Percentiles rank a stretch among this genome's conserved stretches.
Conservation (phyloP, 31 red algal species). For the Odonthalia washingtoniensis region DNA sequence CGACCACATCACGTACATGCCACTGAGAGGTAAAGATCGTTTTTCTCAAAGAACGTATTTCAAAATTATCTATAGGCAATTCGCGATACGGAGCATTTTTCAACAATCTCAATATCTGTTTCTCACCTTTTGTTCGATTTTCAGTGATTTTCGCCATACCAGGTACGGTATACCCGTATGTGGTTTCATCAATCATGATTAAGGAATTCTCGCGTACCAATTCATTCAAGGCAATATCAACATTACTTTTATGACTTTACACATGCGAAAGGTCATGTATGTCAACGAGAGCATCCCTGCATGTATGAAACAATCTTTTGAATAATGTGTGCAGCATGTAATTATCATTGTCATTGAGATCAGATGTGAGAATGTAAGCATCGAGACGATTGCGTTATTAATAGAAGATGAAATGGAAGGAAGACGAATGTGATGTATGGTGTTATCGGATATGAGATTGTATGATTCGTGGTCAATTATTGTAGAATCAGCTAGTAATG, state of each 20-base stretch:
- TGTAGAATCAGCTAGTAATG: slow-evolving; percentile 40
- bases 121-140: slow-evolving; percentile 31
- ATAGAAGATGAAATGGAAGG: too few species aligned
- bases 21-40: slow-evolving; percentile 56
- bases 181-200: slow-evolving; percentile 40
- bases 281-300: slow-evolving; percentile 1
- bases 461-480: slow-evolving; percentile 47
- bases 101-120: slow-evolving; percentile 39
- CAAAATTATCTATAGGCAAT: slow-evolving; percentile 55
- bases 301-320: neutral
- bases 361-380: too few species aligned
- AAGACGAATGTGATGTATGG: too few species aligned
- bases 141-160: slow-evolving; percentile 48
- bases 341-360: too few species aligned
- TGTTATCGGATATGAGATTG: neutral
- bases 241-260: slow-evolving; percentile 20
- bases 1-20: slow-evolving; percentile 69
- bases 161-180: slow-evolving; percentile 50
- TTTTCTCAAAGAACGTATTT: slow-evolving; percentile 52
- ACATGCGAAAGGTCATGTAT: neutral
- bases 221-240: slow-evolving; percentile 7
- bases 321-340: slow-evolving; percentile 31
- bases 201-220: slow-evolving; percentile 49
- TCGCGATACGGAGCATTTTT: slow-evolving; percentile 49
- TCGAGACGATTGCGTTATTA: too few species aligned